Evolutionary conservation across 2,329 filamentous ascomycete species (phyloP), one percentile per base, ranked within the genome.

Genomic region (Samsoniella hepiali): DNA sequence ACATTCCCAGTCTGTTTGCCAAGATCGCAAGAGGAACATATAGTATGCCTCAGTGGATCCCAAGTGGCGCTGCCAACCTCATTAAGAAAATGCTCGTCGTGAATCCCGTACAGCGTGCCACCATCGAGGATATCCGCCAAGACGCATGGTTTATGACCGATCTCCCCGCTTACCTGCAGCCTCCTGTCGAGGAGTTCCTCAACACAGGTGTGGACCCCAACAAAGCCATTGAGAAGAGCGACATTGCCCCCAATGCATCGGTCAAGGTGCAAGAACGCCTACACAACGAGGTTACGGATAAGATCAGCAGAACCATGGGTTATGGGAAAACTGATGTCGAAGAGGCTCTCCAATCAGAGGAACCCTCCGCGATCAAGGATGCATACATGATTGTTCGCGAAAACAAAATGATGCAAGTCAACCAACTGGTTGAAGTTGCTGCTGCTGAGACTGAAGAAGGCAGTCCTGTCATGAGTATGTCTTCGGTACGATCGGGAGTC

Each of bases 281-380:
- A 34, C 93, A 98, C 73, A 88, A 95, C 65, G 89, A 92, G 68
- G 94, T 98, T 3, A 94, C 96, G 6, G 90, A 93, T 65, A 98
- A 98, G 81, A 89, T 99, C 60, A 95, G 94, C 71, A 95, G 94
- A 78, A 97, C 93, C 1, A 98, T 99, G 93, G 95, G 95, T 65
- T 99, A 99, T 74, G 93, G 90, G 42, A 94, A 91, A 74, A 90
- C 90, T 66, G 95, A 99, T 79, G 94, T 99, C 60, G 91, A 97
- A 73, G 95, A 98, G 76, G 94, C 95, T 29, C 81, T 99, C 66
- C 89, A 90, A 71, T 93, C 92, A 63, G 88, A 95, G 60, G 95
- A 99, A 74, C 95, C 95, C 13, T 98, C 93, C 64, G 93, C 95
- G 11, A 97, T 99, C 81, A 99, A 99, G 78, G 95, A 99, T 77